phyloP scores from a whole-genome alignment of 768 basidiomycete genomes.

The Boletus insuetus region DNA sequence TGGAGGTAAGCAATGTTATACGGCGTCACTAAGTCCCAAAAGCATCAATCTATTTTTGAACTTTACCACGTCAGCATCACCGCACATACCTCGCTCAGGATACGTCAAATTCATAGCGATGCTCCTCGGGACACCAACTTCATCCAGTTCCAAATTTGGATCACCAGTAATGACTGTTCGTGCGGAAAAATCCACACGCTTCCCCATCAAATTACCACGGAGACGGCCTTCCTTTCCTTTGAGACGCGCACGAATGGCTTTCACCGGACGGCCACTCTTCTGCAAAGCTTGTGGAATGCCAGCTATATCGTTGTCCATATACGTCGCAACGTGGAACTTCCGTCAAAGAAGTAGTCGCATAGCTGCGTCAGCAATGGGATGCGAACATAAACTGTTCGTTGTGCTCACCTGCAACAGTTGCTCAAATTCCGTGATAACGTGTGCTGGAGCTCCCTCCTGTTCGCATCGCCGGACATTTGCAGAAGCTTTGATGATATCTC shows the following conservation, averaged over 20 bases:
- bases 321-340: conserved; percentile 97
- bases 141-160: conserved; percentile 92
- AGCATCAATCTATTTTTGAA: conserved; percentile 4
- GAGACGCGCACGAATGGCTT: conserved; percentile 95
- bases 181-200: conserved; percentile 98
- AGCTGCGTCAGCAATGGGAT: not conserved
- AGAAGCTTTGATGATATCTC: conserved; percentile 94
- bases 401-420: conserved; percentile 85
- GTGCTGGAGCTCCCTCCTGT: conserved; percentile 94
- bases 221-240: conserved; percentile 99
- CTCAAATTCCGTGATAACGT: conserved; percentile 94
- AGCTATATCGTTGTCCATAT: conserved; percentile 99
- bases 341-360: not conserved
- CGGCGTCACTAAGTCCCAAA: conserved; percentile 70
- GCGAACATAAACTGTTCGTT: not conserved
- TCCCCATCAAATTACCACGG: conserved; percentile 98
- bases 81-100: conserved; percentile 82
- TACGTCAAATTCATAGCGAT: conserved; percentile 98
- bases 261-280: conserved; percentile 95
- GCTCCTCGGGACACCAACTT: conserved; percentile 92
- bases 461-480: conserved; percentile 90
- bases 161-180: conserved; percentile 99
- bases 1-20: conserved; percentile 96
- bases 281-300: conserved; percentile 97
- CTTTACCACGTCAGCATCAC: not conserved